Percentiles rank a stretch among this genome's conserved stretches.
Conservation (phyloP, 345 rosid species). For the Citrus cavaleriei region DNA sequence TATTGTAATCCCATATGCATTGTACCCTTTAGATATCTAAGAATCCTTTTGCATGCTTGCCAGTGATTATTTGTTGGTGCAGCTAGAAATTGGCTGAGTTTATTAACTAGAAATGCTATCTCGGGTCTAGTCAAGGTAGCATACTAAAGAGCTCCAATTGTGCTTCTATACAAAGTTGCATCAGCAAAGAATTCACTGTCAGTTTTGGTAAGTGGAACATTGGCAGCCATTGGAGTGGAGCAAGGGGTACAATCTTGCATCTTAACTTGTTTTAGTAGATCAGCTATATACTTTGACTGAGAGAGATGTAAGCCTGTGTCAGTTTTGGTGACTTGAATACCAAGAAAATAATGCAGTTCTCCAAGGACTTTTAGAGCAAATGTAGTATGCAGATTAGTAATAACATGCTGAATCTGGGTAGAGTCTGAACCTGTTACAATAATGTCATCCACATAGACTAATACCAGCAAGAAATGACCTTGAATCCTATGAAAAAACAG, state of each 20-base stretch:
- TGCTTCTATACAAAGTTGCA: not conserved
- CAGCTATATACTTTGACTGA: not conserved
- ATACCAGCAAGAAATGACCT: too few relatives aligned
- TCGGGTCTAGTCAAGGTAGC: not conserved
- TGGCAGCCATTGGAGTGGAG: not conserved
- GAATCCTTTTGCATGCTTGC: not conserved
- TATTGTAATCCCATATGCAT: too few relatives aligned
- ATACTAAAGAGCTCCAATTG: not conserved
- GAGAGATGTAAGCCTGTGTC: not conserved
- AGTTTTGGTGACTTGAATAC: not conserved
- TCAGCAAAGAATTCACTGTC: not conserved
- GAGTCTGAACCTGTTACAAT: too few relatives aligned
- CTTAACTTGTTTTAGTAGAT: rapidly evolving
- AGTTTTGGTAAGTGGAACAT: not conserved
- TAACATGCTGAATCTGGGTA: too few relatives aligned
- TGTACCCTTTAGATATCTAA: not conserved
- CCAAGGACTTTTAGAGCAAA: too few relatives aligned
- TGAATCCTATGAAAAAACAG: too few relatives aligned
- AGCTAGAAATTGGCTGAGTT: not conserved
- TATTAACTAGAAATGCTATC: not conserved
- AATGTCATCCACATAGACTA: too few relatives aligned
- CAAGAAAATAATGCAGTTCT: not conserved
- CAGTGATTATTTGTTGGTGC: not conserved
- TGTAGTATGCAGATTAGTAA: rapidly evolving
- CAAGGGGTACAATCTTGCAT: not conserved